These are phyloP conservation scores for Xylariomycetidae sp. DNA, from an alignment of 2,329 filamentous ascomycete genomes.

Conservation along the genomic window DNA sequence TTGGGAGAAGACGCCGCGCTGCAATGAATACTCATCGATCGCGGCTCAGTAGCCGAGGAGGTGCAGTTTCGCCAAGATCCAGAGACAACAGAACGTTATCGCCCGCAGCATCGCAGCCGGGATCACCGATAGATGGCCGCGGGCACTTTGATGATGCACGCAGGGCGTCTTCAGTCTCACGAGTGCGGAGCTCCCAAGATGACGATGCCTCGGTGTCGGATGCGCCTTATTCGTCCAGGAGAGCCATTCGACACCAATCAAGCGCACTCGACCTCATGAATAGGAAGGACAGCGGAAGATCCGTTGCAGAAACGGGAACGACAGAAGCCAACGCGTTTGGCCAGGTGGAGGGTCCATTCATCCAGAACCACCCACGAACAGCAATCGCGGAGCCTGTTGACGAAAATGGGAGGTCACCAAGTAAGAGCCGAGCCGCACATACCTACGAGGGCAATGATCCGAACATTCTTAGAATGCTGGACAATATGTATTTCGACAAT, in stretches of 20 bases:
- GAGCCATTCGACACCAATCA: conserved; percentile 49
- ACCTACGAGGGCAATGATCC: conserved; percentile 80
- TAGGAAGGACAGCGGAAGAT: conserved; percentile 55
- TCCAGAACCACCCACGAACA: conserved; percentile 30
- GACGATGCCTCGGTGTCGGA: conserved; percentile 35
- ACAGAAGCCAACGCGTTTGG: conserved; percentile 58
- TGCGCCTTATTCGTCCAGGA: conserved; percentile 37
- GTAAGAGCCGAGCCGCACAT: conserved; percentile 62
- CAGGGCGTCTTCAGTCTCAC: conserved; percentile 28
- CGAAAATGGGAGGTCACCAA: conserved; percentile 28
- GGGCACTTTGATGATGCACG: conserved; percentile 34
- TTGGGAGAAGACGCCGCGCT: conserved; percentile 48
- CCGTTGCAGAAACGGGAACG: conserved; percentile 53
- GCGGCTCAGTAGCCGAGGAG: conserved; percentile 34
- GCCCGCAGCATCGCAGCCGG: conserved; percentile 21
- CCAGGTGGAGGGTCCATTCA: conserved; percentile 54
- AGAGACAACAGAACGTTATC: conserved; percentile 24
- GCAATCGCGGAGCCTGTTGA: conserved; percentile 28
- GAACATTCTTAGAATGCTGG: conserved; percentile 65
- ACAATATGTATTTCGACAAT: conserved; percentile 76
- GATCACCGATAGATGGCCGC: conserved; percentile 20
- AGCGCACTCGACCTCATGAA: conserved; percentile 58
- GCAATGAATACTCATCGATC: conserved; percentile 47
- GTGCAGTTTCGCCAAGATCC: conserved; percentile 33
- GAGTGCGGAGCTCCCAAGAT: conserved; percentile 23